Conservation (phyloP, 139 green algal genomes). For the Chlorella sp. region DNA sequence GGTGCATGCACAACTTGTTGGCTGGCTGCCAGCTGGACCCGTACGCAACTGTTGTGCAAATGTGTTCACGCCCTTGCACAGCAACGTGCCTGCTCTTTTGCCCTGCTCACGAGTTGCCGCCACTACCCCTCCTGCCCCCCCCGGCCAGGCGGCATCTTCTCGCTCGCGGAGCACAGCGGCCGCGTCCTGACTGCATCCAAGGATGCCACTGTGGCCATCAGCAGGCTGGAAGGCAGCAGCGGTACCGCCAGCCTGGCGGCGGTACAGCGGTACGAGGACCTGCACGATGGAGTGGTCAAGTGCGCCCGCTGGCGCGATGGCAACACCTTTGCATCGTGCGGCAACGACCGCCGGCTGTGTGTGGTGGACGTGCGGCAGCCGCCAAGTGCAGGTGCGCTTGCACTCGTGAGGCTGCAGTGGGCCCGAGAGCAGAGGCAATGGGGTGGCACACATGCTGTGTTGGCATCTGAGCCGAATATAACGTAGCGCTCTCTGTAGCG, state of each 20-base stretch:
- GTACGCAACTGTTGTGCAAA: not conserved
- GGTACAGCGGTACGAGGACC: conserved; percentile 16
- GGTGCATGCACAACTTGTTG: not conserved
- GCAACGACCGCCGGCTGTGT: conserved; percentile 40
- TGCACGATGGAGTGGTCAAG: conserved; percentile 50
- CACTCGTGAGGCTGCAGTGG: not conserved
- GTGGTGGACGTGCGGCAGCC: conserved; percentile 20
- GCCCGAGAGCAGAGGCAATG: not conserved
- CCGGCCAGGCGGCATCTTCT: conserved; percentile 49
- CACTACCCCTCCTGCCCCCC: too few species aligned
- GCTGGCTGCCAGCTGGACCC: not conserved
- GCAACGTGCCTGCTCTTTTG: too few species aligned
- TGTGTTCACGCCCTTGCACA: too few species aligned
- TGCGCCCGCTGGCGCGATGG: conserved; percentile 38
- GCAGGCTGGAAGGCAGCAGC: not conserved
- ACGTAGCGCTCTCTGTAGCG: not conserved
- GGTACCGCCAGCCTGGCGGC: conserved; percentile 10
- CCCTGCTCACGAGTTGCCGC: too few species aligned
- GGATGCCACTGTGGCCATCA: conserved; percentile 37
- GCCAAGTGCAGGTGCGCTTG: not conserved
- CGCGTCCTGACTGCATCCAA: conserved; percentile 39
- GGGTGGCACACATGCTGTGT: too few species aligned
- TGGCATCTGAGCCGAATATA: not conserved
- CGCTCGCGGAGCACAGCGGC: conserved; percentile 27
- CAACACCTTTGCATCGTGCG: conserved; percentile 40